Conservation (phyloP, 176 grass and related monocot genomes). For the Chrysopogon serrulatus region DNA sequence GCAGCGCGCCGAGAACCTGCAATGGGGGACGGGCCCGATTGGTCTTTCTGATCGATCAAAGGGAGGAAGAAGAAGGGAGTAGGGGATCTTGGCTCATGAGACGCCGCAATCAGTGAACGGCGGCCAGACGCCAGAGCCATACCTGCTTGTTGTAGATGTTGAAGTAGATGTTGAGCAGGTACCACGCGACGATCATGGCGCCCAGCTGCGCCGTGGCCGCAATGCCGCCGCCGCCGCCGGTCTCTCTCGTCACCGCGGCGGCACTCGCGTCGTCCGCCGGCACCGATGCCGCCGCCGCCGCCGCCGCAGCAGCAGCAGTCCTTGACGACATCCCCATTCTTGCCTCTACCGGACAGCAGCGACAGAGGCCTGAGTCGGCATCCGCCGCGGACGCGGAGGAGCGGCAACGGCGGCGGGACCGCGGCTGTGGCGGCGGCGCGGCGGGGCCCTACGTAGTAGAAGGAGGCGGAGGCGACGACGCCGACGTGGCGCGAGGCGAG, state of each 20-base stretch:
- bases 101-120: not conserved
- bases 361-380: not conserved
- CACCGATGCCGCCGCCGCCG: not conserved
- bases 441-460: not conserved
- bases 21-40: not conserved
- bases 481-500: not conserved
- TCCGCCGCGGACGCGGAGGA: not conserved
- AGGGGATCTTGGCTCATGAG: not conserved
- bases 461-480: not conserved
- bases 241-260: not conserved
- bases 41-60: not conserved
- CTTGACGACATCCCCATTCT: not conserved
- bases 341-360: not conserved
- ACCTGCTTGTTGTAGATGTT: slow-evolving; percentile 88
- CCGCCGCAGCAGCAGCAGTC: too few species aligned
- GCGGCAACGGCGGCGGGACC: not conserved
- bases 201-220: slow-evolving; percentile 36
- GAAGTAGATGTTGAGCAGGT: slow-evolving; percentile 79
- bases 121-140: not conserved
- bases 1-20: slow-evolving; percentile 58
- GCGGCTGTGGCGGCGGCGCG: not conserved
- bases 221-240: not conserved
- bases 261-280: not conserved
- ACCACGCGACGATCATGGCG: slow-evolving; percentile 57
- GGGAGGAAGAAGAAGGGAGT: not conserved